Evolutionary conservation across 2,329 filamentous ascomycete species (phyloP).

Genomic region (Colletotrichum cordylinicola): DNA sequence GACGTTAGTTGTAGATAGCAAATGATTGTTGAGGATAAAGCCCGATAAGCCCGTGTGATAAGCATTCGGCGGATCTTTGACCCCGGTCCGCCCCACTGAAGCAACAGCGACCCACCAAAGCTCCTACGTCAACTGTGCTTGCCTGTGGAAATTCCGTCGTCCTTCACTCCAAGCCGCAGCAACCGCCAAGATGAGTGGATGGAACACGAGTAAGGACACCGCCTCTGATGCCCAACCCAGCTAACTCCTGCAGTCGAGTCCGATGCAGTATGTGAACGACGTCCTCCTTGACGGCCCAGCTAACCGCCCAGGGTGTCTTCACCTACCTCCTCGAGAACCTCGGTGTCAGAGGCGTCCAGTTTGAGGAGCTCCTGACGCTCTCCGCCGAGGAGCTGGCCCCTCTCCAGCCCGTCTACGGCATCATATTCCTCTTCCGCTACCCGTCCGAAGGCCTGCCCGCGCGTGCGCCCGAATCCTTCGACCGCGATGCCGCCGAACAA

Average conservation of each 20-base stretch:
- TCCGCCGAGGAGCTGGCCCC: constrained; percentile 76
- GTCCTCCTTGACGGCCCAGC: neutral
- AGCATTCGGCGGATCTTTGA: constrained; percentile 16
- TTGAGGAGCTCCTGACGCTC: constrained; percentile 92
- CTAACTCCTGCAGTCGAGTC: constrained; percentile 71
- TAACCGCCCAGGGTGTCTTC: constrained; percentile 77
- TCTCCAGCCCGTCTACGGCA: constrained; percentile 84
- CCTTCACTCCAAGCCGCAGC: neutral
- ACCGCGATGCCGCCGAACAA: constrained; percentile 73
- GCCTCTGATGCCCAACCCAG: neutral
- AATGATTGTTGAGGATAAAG: neutral
- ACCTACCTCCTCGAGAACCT: constrained; percentile 92
- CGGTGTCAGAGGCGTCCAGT: constrained; percentile 92
- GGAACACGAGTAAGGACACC: constrained; percentile 79
- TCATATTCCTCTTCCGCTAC: constrained; percentile 99
- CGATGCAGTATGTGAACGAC: constrained; percentile 73
- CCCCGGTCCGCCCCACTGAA: neutral
- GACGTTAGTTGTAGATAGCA: constrained; percentile 15
- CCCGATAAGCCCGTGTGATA: neutral
- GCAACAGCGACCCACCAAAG: constrained; percentile 8
- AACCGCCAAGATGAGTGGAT: constrained; percentile 72
- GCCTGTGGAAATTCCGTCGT: neutral
- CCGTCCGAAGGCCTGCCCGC: constrained; percentile 69
- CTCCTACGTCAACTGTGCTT: constrained; percentile 10
- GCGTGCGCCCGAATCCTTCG: constrained; percentile 58